Conservation (phyloP, 1,139 yeast species). For the Candida pseudocylindracea region DNA sequence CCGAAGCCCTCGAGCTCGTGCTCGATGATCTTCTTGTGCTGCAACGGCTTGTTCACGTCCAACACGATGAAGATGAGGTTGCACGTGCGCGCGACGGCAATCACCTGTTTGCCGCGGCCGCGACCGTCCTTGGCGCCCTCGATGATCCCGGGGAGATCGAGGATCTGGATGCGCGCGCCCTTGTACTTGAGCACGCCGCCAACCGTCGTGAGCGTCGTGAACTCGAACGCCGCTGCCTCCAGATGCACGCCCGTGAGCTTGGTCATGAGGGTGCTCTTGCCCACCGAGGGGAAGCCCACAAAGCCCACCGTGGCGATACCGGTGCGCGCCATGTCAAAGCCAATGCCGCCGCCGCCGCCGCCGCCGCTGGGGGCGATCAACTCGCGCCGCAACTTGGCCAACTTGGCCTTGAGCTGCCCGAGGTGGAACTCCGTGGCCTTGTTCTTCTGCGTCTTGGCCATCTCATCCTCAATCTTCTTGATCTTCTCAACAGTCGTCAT, state of each 20-base stretch:
- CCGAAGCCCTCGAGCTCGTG: slow-evolving; percentile 95
- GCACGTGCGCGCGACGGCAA: slow-evolving; percentile 95
- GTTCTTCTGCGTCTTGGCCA: slow-evolving; percentile 90
- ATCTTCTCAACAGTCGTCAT: slow-evolving; percentile 81
- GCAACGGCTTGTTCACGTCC: slow-evolving; percentile 90
- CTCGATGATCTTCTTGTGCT: slow-evolving; percentile 83
- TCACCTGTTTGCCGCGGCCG: slow-evolving; percentile 98
- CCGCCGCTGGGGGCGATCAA: slow-evolving; percentile 59
- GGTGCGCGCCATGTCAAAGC: slow-evolving; percentile 94
- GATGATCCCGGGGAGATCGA: slow-evolving; percentile 95
- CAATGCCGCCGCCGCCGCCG: slow-evolving; percentile 67
- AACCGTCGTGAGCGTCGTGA: slow-evolving; percentile 91
- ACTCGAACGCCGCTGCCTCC: slow-evolving; percentile 94
- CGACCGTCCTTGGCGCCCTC: slow-evolving; percentile 99
- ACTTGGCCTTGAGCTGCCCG: slow-evolving; percentile 90
- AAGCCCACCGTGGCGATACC: slow-evolving; percentile 96
- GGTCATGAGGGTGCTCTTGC: slow-evolving; percentile 71
- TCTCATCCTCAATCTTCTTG: slow-evolving; percentile 84
- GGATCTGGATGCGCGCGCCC: slow-evolving; percentile 95
- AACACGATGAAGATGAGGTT: slow-evolving; percentile 78
- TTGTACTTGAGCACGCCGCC: slow-evolving; percentile 91
- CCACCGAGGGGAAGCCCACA: slow-evolving; percentile 98
- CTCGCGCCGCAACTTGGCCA: slow-evolving; percentile 87
- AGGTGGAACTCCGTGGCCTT: slow-evolving; percentile 91
- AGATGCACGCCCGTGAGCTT: slow-evolving; percentile 90